Conservation (phyloP, 139 green algal species). For the Nannochloris sp. region DNA sequence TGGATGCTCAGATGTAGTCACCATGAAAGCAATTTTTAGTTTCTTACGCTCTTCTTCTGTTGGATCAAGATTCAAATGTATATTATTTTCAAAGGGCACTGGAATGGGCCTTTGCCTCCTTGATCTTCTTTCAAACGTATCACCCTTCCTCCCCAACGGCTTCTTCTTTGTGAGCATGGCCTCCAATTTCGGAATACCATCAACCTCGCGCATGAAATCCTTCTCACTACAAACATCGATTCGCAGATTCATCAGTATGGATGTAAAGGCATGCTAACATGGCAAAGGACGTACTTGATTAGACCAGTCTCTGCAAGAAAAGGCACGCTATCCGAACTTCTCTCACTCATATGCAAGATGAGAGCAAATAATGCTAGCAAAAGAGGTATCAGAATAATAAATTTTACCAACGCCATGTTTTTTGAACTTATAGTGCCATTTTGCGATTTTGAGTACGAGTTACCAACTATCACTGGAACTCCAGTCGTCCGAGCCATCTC, state of each 20-base stretch:
- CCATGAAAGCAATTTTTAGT: conserved; percentile 45
- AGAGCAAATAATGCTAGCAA: conserved; percentile 34
- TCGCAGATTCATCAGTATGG: neutral
- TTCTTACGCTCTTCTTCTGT: neutral
- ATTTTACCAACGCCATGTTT: too few relatives aligned
- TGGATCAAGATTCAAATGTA: neutral
- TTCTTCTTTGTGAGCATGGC: neutral
- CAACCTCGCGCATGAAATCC: conserved; percentile 11
- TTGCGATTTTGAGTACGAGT: too few relatives aligned
- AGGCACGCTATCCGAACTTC: neutral
- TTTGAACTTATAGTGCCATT: too few relatives aligned
- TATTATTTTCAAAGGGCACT: neutral
- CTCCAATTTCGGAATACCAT: conserved; percentile 15
- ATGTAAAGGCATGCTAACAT: neutral
- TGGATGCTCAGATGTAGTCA: conserved; percentile 41
- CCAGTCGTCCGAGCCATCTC: too few relatives aligned
- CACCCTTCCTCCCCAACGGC: neutral
- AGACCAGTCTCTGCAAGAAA: neutral
- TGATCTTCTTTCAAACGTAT: neutral
- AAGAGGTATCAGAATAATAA: neutral
- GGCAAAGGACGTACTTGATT: neutral
- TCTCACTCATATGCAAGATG: conserved; percentile 4
- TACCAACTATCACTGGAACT: too few relatives aligned
- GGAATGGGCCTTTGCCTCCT: neutral
- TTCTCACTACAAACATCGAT: conserved; percentile 7